phyloP scores from a whole-genome alignment of 1,284 basidiomycete species.

The Kalmanozyma brasiliensis region DNA sequence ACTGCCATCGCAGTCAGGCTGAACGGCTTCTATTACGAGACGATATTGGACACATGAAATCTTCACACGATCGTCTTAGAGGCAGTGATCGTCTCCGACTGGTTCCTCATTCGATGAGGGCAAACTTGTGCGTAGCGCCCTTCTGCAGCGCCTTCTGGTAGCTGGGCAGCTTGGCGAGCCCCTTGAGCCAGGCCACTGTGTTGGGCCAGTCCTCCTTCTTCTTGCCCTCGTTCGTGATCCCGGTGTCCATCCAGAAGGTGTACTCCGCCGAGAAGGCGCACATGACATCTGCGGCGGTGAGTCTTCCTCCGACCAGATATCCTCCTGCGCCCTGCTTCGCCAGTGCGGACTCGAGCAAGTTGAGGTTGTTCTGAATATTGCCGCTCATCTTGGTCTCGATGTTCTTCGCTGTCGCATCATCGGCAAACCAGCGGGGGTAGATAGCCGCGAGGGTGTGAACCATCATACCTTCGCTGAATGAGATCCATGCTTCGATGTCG shows the following conservation, averaged over 20 bases:
- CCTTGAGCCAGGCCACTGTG: constrained; percentile 27
- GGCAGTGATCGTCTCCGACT: no score
- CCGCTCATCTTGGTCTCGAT: constrained; percentile 20
- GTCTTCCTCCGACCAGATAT: constrained; percentile 7
- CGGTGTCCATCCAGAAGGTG: constrained; percentile 34
- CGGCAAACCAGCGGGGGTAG: constrained; percentile 28
- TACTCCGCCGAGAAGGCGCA: constrained; percentile 34
- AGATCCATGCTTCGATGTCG: constrained; percentile 21
- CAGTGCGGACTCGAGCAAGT: constrained; percentile 16
- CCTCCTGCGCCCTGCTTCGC: neutral
- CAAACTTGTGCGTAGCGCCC: constrained; percentile 31
- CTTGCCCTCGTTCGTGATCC: constrained; percentile 15
- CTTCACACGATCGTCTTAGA: no score
- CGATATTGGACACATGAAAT: no score
- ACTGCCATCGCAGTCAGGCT: no score
- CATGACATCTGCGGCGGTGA: constrained; percentile 34
- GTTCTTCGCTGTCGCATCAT: neutral
- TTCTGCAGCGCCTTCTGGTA: constrained; percentile 22
- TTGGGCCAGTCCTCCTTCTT: constrained; percentile 33
- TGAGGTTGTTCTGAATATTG: constrained; percentile 40
- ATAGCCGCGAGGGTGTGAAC: constrained; percentile 29
- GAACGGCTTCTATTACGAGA: no score
- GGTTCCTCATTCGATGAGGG: constrained; percentile 13
- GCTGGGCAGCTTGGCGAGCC: neutral
- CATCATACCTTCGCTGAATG: constrained; percentile 37